Base-by-base conservation (phyloP, 352 stramenopile genomes). In the Phytophthora hybrid region DNA sequence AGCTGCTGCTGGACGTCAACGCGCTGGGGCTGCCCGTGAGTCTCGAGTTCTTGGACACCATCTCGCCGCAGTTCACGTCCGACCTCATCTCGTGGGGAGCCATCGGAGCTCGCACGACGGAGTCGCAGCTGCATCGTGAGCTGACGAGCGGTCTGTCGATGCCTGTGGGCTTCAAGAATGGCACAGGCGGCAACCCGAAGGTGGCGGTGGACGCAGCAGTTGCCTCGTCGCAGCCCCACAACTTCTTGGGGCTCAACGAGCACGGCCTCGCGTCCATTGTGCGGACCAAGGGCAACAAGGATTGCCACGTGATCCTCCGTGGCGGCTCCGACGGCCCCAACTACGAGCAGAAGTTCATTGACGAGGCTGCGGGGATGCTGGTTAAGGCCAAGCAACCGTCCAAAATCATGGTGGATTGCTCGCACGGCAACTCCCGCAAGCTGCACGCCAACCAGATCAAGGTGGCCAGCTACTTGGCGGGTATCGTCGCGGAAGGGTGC, bases 331-430 rank as follows among this genome's bases (percentile, higher is more conserved):
- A 76, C 26, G 89, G 90, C 13, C 88, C 90, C n/a, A 97, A 97
- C 76, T 97, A 94, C 52, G 79, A 92, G 57, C 79, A 93, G 46
- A 77, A 92, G 63, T 76, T 83, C 69, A 91, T 97, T 68, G 80
- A 88, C 52, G 80, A 87, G 63, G 83, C 83, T 29, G 85, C 86
- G 7, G 71, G 65, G 10, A 79, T 88, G 78, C 78, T 97, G n/a
- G 52, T 79, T n/a, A 93, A 93, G 75, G 83, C 85, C 53, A 81
- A 89, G 61, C 86, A 93, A 58, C 75, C 82, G 13, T 77, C 74
- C 39, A 93, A 93, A 69, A 81, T 97, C 80, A 95, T 97, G 90
- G 77, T 97, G 53, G 90, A 97, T 77, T 96, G 90, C 82, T 95
- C 87, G 52, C 90, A 97, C 77, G 90, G 90, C 67, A 97, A 97